Evolutionary conservation across 2,329 filamentous ascomycete genomes (phyloP).

Genomic region (Aspergillaceae sp.): DNA sequence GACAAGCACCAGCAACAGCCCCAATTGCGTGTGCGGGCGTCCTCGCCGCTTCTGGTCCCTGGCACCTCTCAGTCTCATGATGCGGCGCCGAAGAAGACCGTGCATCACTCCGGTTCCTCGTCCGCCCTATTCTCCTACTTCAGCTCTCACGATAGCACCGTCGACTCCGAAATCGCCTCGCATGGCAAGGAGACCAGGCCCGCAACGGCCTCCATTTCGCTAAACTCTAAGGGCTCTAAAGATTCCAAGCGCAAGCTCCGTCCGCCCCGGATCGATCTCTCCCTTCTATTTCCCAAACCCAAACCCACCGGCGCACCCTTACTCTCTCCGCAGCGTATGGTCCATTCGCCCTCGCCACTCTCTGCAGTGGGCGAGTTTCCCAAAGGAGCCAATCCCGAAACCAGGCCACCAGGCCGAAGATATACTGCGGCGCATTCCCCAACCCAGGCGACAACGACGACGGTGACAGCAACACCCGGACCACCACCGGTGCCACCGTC

Average conservation of each 20-base stretch:
- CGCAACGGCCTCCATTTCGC: conserved; percentile 4
- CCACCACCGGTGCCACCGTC: background rate
- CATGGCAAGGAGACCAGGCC: conserved; percentile 11
- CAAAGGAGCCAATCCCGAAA: background rate
- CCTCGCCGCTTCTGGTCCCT: conserved; percentile 39
- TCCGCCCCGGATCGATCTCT: conserved; percentile 34
- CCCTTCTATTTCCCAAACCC: conserved; percentile 35
- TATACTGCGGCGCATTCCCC: conserved; percentile 18
- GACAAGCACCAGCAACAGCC: conserved; percentile 15
- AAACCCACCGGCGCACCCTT: conserved; percentile 23
- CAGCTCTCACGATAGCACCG: conserved; percentile 34
- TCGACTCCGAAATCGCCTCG: conserved; percentile 16
- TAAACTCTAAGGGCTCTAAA: conserved; percentile 17
- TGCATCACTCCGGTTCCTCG: conserved; percentile 35
- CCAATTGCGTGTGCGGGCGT: conserved; percentile 35
- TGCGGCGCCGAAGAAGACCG: conserved; percentile 23
- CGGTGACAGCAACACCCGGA: background rate
- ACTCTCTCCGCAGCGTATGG: conserved; percentile 36
- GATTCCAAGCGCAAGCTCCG: conserved; percentile 32
- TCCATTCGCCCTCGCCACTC: conserved; percentile 32
- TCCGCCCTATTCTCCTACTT: conserved; percentile 42
- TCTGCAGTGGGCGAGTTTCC: conserved; percentile 27
- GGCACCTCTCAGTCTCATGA: conserved; percentile 15
- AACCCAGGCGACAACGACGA: background rate
- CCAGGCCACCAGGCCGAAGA: conserved; percentile 15